Base-by-base conservation (phyloP, 805 yeast species). In the Peterozyma xylosa region DNA sequence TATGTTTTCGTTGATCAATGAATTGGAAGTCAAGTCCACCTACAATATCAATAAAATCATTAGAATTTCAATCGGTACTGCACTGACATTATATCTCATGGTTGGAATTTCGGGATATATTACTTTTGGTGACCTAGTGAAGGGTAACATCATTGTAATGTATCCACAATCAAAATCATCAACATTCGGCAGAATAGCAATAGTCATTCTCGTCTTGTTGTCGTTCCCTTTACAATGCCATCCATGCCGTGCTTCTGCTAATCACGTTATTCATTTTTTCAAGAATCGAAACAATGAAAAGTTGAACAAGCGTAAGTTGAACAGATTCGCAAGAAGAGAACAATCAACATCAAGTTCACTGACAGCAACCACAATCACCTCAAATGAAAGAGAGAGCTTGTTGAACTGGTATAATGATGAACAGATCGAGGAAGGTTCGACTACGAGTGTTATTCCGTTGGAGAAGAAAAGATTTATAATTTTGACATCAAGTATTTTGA, bases 141-240 rank as follows among this genome's bases (percentile, higher is more conserved):
- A 70, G 15, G 95, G 95, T 18, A 89, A 89, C 56, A 80, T 89
- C 50, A 83, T 90, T 42, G 76, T 81, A 42, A 77, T 83, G 76
- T 90, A 86, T 59, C 82, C 88, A 0, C 71, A 71, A 35, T 70
- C 80, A 0, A 48, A 71, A 11, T 67, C 82, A n/a, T 77, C 93
- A 1, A 83, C 88, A 0, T 61, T 90, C 37, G 97, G 96, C 2
- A 71, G 95, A 50, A 64, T 83, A 10, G 85, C 90, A 3, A 89
- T 89, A 50, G 91, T 85, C 5, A 68, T 86, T 9, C 66, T 89
- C 60, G 96, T 90, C 18, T 72, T 83, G 50, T 71, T 88, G 44
- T 84, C 93, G n/a, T 89, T 80, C 58, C 96, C 97, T 6, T 64
- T 90, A 50, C 95, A 88, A 73, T 76, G 89, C 54, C 96, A 89